Conservation (phyloP, 164 flowering plant genomes). For the grape (Vitis vinifera) region DNA sequence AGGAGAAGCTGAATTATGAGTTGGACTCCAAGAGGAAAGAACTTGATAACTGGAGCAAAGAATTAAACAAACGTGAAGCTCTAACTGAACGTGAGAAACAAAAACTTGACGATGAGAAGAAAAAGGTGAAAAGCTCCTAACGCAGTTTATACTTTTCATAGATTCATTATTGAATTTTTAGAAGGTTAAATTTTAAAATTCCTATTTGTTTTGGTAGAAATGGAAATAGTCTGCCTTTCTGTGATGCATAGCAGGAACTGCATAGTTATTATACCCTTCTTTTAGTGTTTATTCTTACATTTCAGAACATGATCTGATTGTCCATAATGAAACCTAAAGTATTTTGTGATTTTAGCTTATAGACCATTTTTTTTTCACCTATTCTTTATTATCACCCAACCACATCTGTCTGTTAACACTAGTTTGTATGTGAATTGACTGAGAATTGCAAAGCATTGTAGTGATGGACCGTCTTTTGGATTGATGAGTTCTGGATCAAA, state of each 20-base stretch:
- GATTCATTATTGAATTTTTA: no score
- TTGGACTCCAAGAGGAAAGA: slow-evolving; percentile 43
- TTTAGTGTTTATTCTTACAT: background rate
- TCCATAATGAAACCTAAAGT: background rate
- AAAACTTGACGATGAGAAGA: slow-evolving; percentile 65
- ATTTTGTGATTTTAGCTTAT: background rate
- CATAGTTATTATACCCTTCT: background rate
- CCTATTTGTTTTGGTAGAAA: background rate
- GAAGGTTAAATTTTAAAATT: background rate
- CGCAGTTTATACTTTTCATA: no score
- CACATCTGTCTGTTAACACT: background rate
- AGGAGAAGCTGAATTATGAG: slow-evolving; percentile 46
- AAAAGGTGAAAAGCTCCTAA: slow-evolving; percentile 35
- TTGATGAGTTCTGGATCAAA: background rate
- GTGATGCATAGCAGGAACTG: background rate
- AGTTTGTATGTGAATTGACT: background rate
- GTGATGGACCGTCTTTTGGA: background rate
- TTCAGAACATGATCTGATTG: background rate
- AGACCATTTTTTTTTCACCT: background rate
- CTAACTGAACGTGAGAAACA: slow-evolving; percentile 61
- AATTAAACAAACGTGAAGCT: slow-evolving; percentile 54
- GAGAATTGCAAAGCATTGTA: background rate
- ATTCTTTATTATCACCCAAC: background rate
- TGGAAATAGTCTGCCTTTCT: background rate
- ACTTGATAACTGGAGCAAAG: slow-evolving; percentile 51